Base-by-base conservation (phyloP, 495 filamentous ascomycete species). In the Penicillium diatomitis region DNA sequence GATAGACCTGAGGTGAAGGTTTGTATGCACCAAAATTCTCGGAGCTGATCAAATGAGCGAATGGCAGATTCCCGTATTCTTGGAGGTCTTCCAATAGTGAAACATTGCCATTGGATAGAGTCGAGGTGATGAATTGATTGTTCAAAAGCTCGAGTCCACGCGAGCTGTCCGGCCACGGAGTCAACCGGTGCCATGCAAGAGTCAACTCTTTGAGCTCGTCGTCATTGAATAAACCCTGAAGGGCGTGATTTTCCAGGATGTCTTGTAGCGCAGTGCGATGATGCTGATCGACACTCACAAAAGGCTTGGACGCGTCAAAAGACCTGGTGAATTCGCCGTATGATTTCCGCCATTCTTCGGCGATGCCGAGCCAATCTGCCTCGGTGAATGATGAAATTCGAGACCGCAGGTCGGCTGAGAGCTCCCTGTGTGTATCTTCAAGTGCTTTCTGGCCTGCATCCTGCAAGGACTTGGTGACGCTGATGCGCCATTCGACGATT, bases 11-110 rank as follows among this genome's bases (percentile, higher is more conserved):
- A 10, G 81, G 75, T 51, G 78, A 75, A 5, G 87, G 87, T 62
- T 92, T 94, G 60, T 91, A 91, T 5, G 80, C 82, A n/a, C 72
- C 68, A 57, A 88, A 91, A 50, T 84, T 71, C 63, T 84, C 86
- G 2, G 81, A 76, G 12, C 79, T 84, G 41, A 78, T 67, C 46
- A 90, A 56, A 43, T 72, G 69, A 32, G 70, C 71, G 54, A 86
- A 90, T 2, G 76, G 75, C 40, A 91, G 70, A 11, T 68, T 58
- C 3, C 74, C 83, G 55, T 77, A 55, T 31, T 53, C 48, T 40
- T 75, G 60, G 32, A 91, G 72, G 60, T 90, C 86, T n/a, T 71
- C 52, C 33, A 90, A 67, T 32, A 90, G 72, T 6, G 70, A 63
- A 8, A 76, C 54, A 64, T 90, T 91, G 41, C 84, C 86, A 57